Conservation (phyloP, 805 yeast genomes). For the Metschnikowia cubensis region DNA sequence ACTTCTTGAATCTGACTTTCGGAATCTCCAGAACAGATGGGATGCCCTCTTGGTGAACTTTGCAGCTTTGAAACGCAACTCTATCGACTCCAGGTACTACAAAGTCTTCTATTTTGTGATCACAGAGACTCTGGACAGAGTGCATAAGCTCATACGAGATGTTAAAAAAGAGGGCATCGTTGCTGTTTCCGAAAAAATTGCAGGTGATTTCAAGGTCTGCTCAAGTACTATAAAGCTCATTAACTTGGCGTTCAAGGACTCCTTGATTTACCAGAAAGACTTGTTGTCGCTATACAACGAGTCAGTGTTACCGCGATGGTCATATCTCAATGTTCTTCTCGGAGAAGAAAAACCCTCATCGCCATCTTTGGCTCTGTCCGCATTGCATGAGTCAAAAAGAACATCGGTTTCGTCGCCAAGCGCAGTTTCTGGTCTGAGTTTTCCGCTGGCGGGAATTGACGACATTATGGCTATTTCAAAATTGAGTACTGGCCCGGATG, state of each 20-base stretch:
- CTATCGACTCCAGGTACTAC: slow-evolving; percentile 10
- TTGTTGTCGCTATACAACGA: slow-evolving; percentile 8
- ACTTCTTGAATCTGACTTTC: not conserved
- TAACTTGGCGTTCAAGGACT: slow-evolving; percentile 33
- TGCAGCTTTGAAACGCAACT: slow-evolving; percentile 5
- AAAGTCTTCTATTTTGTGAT: slow-evolving; percentile 9
- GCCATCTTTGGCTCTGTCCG: not conserved
- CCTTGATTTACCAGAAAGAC: slow-evolving; percentile 31
- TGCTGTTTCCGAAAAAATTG: slow-evolving; percentile 26
- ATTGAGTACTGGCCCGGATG: not conserved
- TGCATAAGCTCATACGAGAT: slow-evolving; percentile 4
- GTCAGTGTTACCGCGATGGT: slow-evolving; percentile 12
- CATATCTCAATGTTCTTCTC: slow-evolving; percentile 5
- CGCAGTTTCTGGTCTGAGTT: not conserved
- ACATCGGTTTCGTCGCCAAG: not conserved
- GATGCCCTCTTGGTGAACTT: slow-evolving; percentile 4
- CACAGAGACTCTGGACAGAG: slow-evolving; percentile 4
- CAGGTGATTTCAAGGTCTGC: slow-evolving; percentile 34
- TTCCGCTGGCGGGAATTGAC: slow-evolving; percentile 3
- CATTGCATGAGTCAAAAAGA: not conserved
- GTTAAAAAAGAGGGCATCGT: slow-evolving; percentile 11
- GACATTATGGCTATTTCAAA: not conserved
- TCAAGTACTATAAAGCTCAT: slow-evolving; percentile 35
- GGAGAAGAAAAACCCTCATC: not conserved
- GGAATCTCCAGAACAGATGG: slow-evolving; percentile 9